Evolutionary conservation across 306 rosid species (phyloP), one percentile per base, ranked within the genome.

Genomic region (Pterocarpus santalinus): DNA sequence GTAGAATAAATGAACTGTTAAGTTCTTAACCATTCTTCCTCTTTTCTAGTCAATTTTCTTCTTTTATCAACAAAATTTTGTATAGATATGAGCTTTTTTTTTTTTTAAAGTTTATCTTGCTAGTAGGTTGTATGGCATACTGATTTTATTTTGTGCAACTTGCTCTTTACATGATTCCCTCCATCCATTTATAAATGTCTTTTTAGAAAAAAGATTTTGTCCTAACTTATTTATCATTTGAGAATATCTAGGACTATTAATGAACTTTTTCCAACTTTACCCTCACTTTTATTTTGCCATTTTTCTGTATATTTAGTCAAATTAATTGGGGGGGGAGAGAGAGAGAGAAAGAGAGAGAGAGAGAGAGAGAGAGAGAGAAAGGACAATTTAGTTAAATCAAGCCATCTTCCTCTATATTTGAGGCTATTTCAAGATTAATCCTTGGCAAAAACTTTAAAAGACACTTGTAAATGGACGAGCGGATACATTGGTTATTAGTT

Each of bases 141-240:
- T 61, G 57, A 52, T 28, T 13, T 73, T 30, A 72, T 43, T 61
- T 51, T 61, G 65, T 80, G 35, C 39, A 65, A 13, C 4, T 72
- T 81, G 16, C 65, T 39, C 47, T 34, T 22, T 15, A 53, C 15
- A 43, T 5, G 6, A 43, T 10, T 43, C 2, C 11, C 8, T 43
- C 47, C 8, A 43, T 43, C 47, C 8, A 43, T 43, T 5, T 43
- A 43, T 43, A 43, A 43, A 2, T 43, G 47, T 43, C 47, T 43
- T 43, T 10, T 43, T 22, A 22, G 28, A 22, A 22, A 22, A 22
- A 22, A 22, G 28, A 22, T 22, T 22, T 22, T 22, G 28, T 22
- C 28, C 28, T 22, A 22, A 22, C 0, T 22, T 22, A 22, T 22
- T 22, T 22, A 22, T 22, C 28, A 22, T 22, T 22, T 22, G 28